These are phyloP conservation scores for Phytophthora meadii DNA, from an alignment of 352 stramenopile genomes.

Conservation along the genomic window DNA sequence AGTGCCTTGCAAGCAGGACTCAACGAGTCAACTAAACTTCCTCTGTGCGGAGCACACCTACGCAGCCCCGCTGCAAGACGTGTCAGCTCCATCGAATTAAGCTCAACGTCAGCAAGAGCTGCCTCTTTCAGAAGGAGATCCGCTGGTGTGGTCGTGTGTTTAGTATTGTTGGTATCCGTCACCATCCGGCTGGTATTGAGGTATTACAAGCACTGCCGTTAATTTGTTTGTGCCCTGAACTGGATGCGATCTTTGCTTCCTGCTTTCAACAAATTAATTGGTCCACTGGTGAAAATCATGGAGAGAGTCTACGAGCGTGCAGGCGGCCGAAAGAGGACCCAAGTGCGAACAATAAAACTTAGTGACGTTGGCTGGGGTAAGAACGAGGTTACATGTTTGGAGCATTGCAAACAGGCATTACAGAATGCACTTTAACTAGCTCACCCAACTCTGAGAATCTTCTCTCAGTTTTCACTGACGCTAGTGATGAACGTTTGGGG, in stretches of 20 bases:
- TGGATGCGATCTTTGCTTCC: slow-evolving; percentile 8
- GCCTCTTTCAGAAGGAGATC: no score
- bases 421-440: slow-evolving; percentile 5
- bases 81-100: no score
- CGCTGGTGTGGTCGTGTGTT: background rate
- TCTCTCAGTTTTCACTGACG: slow-evolving; percentile 12
- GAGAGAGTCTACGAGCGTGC: slow-evolving; percentile 8
- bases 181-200: slow-evolving; percentile 1
- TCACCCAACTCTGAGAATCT: slow-evolving; percentile 3
- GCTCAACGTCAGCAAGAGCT: no score
- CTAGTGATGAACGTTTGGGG: slow-evolving; percentile 23
- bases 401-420: background rate
- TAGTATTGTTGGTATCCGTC: slow-evolving; percentile 12
- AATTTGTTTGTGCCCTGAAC: background rate
- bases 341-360: background rate
- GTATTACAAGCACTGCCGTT: background rate
- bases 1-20: no score
- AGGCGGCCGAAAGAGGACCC: slow-evolving; percentile 4
- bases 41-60: no score
- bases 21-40: no score
- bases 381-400: no score
- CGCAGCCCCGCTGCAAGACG: no score
- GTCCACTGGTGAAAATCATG: slow-evolving; percentile 6
- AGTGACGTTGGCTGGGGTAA: background rate
- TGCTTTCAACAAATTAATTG: slow-evolving; percentile 8